Conservation (phyloP, 1,284 basidiomycete genomes). For the Moesziomyces sp. region DNA sequence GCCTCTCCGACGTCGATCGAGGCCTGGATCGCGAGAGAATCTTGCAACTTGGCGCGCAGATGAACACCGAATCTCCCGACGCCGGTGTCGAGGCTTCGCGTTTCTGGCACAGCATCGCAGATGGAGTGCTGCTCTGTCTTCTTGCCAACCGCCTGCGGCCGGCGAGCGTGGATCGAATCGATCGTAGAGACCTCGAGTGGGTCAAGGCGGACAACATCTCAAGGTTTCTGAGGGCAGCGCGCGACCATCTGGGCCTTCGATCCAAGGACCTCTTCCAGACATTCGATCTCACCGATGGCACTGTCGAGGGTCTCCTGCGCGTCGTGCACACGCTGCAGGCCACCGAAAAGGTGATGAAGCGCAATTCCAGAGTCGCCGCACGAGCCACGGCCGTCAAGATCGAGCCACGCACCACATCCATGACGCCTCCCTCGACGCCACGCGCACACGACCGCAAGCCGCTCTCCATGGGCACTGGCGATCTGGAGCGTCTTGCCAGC, state of each 20-base stretch:
- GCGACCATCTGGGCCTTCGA: slow-evolving; percentile 53
- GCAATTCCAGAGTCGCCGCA: slow-evolving; percentile 21
- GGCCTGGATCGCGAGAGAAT: slow-evolving; percentile 36
- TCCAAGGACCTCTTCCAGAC: slow-evolving; percentile 56
- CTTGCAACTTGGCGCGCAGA: slow-evolving; percentile 27
- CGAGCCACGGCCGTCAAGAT: slow-evolving; percentile 34
- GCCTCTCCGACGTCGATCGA: slow-evolving; percentile 19
- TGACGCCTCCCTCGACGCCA: slow-evolving; percentile 44
- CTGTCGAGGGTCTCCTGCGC: slow-evolving; percentile 50
- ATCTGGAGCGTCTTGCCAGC: slow-evolving; percentile 33
- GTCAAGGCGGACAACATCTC: slow-evolving; percentile 56
- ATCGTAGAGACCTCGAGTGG: slow-evolving; percentile 52
- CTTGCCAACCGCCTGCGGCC: slow-evolving; percentile 48
- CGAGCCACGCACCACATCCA: slow-evolving; percentile 40
- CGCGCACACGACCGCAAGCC: slow-evolving; percentile 32
- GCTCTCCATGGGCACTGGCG: slow-evolving; percentile 27
- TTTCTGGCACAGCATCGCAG: slow-evolving; percentile 53
- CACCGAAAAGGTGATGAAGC: slow-evolving; percentile 25
- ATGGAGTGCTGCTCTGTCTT: slow-evolving; percentile 57
- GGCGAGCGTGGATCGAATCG: slow-evolving; percentile 44
- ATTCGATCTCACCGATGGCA: slow-evolving; percentile 54
- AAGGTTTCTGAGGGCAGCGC: slow-evolving; percentile 51
- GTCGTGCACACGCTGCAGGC: slow-evolving; percentile 54
- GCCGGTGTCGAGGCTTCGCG: slow-evolving; percentile 29
- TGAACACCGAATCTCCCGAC: slow-evolving; percentile 18